A percentile compares a stretch with the other conserved stretches of the same genome.
phyloP scores from a whole-genome alignment of 2,329 filamentous ascomycete species.

The Alternaria postmessia region DNA sequence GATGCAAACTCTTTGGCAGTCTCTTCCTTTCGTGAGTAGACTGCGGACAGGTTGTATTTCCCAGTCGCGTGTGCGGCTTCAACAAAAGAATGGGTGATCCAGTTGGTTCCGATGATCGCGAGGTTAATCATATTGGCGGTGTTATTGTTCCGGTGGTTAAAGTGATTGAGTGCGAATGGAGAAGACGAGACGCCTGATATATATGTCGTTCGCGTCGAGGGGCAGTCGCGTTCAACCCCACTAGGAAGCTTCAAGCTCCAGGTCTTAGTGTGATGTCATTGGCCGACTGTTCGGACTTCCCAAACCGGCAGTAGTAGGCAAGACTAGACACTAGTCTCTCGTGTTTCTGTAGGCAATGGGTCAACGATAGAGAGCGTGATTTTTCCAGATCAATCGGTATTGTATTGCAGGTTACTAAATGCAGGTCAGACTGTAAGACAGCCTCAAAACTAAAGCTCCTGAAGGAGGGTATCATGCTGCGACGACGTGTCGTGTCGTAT shows the following conservation, averaged over 20 bases:
- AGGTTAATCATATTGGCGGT: constrained; percentile 50
- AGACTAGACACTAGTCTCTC: constrained; percentile 2
- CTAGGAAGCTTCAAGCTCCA: constrained; percentile 12
- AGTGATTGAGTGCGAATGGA: background rate
- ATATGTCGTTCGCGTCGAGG: constrained; percentile 5
- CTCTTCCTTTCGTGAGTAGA: constrained; percentile 57
- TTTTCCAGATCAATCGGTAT: background rate
- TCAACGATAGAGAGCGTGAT: background rate
- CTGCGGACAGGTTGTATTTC: constrained; percentile 55
- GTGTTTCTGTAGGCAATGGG: background rate
- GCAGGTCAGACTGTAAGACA: constrained; percentile 7
- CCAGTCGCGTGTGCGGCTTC: constrained; percentile 53
- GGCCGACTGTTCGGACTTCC: constrained; percentile 24
- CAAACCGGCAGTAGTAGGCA: constrained; percentile 16
- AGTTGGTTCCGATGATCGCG: constrained; percentile 58
- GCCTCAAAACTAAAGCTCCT: constrained; percentile 33
- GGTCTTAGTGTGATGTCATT: constrained; percentile 25
- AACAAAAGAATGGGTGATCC: constrained; percentile 61
- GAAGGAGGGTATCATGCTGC: constrained; percentile 49
- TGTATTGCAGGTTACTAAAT: constrained; percentile 14
- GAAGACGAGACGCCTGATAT: background rate
- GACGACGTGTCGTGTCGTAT: constrained; percentile 38
- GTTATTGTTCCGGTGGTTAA: background rate
- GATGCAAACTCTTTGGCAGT: constrained; percentile 54
- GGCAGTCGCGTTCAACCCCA: constrained; percentile 24